Evolutionary conservation across 1,284 basidiomycete genomes (phyloP).

Genomic region (Fomitopsis palustris): DNA sequence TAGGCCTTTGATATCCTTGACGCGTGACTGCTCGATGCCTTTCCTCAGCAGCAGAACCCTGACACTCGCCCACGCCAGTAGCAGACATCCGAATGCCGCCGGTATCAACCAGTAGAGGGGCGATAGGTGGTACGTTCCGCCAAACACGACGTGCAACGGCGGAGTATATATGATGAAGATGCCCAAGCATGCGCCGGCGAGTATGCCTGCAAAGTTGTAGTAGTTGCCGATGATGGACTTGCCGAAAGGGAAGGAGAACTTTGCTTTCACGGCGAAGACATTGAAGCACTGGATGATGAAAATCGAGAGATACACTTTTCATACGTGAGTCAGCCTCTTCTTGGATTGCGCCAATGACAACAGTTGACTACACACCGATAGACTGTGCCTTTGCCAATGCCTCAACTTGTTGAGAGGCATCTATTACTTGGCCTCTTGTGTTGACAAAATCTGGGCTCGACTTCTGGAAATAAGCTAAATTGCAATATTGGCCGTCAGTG

Average conservation of each 20-base stretch:
- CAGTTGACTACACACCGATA: slow-evolving; percentile 37
- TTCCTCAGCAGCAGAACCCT: slow-evolving; percentile 55
- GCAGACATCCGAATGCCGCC: slow-evolving; percentile 52
- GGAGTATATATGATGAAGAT: slow-evolving; percentile 70
- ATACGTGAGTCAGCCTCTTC: background rate
- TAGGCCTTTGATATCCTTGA: slow-evolving; percentile 62
- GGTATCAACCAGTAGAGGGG: slow-evolving; percentile 71
- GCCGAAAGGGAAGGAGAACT: slow-evolving; percentile 61
- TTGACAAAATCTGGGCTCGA: slow-evolving; percentile 55
- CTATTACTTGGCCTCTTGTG: slow-evolving; percentile 42
- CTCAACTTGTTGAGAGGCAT: slow-evolving; percentile 48
- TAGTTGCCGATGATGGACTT: slow-evolving; percentile 51
- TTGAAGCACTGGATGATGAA: slow-evolving; percentile 73
- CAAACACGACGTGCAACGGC: slow-evolving; percentile 65
- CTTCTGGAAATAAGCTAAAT: slow-evolving; percentile 43
- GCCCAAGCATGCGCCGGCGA: slow-evolving; percentile 57
- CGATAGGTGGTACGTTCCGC: slow-evolving; percentile 51
- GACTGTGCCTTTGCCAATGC: slow-evolving; percentile 60
- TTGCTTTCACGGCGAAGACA: slow-evolving; percentile 68
- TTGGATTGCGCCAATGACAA: no score
- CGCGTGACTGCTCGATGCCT: slow-evolving; percentile 48
- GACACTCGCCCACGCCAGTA: slow-evolving; percentile 57
- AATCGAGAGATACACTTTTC: slow-evolving; percentile 55
- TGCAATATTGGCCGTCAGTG: background rate
- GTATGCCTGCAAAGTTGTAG: slow-evolving; percentile 64